Base-by-base conservation (phyloP, 192 early-diverging fungal genomes). In the Coemansia sp. region DNA sequence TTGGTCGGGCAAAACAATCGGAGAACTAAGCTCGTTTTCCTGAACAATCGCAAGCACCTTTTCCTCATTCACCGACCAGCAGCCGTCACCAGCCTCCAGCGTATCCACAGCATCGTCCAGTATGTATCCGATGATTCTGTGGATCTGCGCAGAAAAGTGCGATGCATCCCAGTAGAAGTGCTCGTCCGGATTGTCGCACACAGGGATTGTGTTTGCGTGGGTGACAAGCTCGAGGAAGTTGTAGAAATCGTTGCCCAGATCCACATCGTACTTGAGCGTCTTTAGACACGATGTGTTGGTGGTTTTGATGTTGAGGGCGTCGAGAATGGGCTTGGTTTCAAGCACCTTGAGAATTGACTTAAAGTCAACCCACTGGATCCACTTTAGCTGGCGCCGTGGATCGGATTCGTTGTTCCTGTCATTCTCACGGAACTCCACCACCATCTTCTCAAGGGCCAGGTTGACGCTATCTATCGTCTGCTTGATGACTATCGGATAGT, bases 151-250 rank as follows among this genome's bases (percentile, higher is more conserved):
- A 0, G 81, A 83, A 50, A 78, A 83, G 19, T 83, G 81, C 61
- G 81, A 77, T 2, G 76, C 75, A 42, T 83, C 81, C 75, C 76
- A 83, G 57, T 83, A 83, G 22, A 78, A 83, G 6, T 83, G 78
- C 50, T 75, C 73, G 11, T 83, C 81, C 14, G 81, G 81, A 17
- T 68, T 78, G 8, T 83, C 76, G 65, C 81, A 83, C 42, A 83
- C 63, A 0, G 81, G 81, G 19, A 83, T 78, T 7, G 75, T 83
- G 51, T 82, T 76, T 14, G 79, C 79, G 41, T 82, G 79, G 5
- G 79, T 74, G 40, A 82, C 79, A 13, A 82, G 79, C 58, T 82
- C 79, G 39, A 82, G 67, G 48, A 82, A 82, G 59, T 82, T 82
- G 74, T 82, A 82, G 72, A 82, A 82, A 57, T 82, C 79, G 50